These are phyloP conservation scores for Saccharomycopsis oosterbeekiorum DNA, from an alignment of 805 yeast species.

Conservation along the genomic window DNA sequence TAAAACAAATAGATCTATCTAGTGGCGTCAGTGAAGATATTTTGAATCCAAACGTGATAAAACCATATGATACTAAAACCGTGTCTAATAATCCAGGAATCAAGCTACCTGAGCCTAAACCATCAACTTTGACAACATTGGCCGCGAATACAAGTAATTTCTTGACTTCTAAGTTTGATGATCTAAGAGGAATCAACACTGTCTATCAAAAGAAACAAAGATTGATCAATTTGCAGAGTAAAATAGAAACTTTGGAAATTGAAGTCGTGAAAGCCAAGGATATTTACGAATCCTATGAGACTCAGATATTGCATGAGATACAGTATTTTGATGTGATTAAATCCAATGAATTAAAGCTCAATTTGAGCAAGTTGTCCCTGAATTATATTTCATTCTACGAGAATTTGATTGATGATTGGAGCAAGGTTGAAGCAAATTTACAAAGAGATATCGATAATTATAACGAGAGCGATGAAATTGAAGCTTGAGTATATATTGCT, in stretches of 20 bases:
- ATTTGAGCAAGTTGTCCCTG: conserved; percentile 65
- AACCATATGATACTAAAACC: conserved; percentile 10
- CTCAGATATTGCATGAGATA: conserved; percentile 46
- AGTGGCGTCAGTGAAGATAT: conserved; percentile 2
- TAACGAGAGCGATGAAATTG: neutral
- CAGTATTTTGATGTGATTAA: conserved; percentile 71
- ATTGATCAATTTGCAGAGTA: conserved; percentile 38
- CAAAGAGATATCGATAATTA: conserved; percentile 14
- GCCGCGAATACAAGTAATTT: conserved; percentile 30
- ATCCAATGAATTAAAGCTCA: conserved; percentile 61
- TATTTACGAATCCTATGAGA: conserved; percentile 44
- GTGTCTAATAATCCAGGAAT: conserved; percentile 16
- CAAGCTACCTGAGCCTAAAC: conserved; percentile 16
- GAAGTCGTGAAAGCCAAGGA: conserved; percentile 44
- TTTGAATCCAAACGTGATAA: conserved; percentile 1
- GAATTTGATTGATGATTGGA: conserved; percentile 63
- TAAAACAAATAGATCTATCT: conserved; percentile 20
- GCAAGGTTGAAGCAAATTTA: conserved; percentile 37
- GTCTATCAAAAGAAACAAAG: conserved; percentile 36
- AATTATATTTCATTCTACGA: conserved; percentile 67
- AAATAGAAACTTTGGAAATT: conserved; percentile 37
- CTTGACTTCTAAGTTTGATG: conserved; percentile 49
- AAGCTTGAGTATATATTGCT: neutral
- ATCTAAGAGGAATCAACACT: conserved; percentile 50
- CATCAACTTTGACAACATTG: conserved; percentile 16